A percentile compares a stretch with the other conserved stretches of the same genome.
phyloP scores from a whole-genome alignment of 768 basidiomycete genomes.

The Filobasidium floriforme region DNA sequence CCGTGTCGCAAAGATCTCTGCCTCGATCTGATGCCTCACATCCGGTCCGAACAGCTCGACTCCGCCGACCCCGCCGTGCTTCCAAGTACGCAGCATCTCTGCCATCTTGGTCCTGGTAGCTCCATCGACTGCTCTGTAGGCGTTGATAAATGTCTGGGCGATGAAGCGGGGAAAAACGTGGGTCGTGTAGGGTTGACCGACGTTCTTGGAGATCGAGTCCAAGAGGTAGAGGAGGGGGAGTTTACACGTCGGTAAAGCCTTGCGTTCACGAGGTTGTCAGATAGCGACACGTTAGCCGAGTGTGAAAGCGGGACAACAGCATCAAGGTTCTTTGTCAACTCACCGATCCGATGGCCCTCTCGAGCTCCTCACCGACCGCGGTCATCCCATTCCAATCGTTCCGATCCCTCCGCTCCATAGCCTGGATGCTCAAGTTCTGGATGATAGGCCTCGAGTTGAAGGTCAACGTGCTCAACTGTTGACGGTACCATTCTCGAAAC shows the following conservation, averaged over 20 bases:
- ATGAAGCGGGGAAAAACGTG: slow-evolving; percentile 69
- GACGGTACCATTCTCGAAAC: slow-evolving; percentile 14
- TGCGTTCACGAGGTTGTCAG: slow-evolving; percentile 28
- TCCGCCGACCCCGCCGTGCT: slow-evolving; percentile 70
- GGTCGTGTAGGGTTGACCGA: slow-evolving; percentile 82
- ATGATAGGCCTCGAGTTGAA: slow-evolving; percentile 95
- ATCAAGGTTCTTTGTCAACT: neutral
- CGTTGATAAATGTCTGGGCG: slow-evolving; percentile 73
- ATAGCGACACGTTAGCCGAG: slow-evolving; percentile 52
- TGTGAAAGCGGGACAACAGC: too few relatives aligned
- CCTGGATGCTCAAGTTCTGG: slow-evolving; percentile 81
- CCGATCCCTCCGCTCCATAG: slow-evolving; percentile 45
- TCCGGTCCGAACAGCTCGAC: slow-evolving; percentile 74
- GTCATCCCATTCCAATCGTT: slow-evolving; percentile 38
- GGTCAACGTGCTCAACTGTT: slow-evolving; percentile 62
- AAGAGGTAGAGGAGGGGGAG: slow-evolving; percentile 89
- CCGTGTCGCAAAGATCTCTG: slow-evolving; percentile 43
- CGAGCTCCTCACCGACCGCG: slow-evolving; percentile 37
- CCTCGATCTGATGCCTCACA: slow-evolving; percentile 75
- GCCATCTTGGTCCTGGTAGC: slow-evolving; percentile 87
- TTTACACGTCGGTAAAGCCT: slow-evolving; percentile 87
- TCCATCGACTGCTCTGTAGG: slow-evolving; percentile 79
- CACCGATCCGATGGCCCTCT: slow-evolving; percentile 17
- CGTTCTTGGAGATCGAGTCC: slow-evolving; percentile 95
- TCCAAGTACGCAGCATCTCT: slow-evolving; percentile 94